These are phyloP conservation scores for Dinochytrium kinnereticum DNA, from an alignment of 371 early-diverging fungal genomes.

Conservation along the genomic window DNA sequence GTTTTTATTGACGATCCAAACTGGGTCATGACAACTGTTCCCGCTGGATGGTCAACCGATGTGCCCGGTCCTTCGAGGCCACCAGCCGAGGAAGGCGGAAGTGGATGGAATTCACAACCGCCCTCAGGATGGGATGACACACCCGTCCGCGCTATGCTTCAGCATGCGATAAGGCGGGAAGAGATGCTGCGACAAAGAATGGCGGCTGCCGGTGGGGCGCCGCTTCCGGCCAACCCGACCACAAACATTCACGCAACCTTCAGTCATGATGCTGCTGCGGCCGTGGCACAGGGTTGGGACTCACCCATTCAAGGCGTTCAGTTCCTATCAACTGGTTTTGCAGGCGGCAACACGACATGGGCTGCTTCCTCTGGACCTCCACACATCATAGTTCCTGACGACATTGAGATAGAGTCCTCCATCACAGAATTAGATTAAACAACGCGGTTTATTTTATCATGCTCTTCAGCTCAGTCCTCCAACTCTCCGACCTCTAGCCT, in stretches of 20 bases:
- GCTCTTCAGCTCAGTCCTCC: not conserved
- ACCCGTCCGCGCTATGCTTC: slow-evolving; percentile 7
- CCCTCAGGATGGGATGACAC: slow-evolving; percentile 10
- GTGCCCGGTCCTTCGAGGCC: not conserved
- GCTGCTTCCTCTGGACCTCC: too few species aligned
- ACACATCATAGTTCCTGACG: too few species aligned
- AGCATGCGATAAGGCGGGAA: slow-evolving; percentile 1
- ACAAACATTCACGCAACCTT: not conserved
- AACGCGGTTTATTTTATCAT: not conserved
- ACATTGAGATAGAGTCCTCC: too few species aligned
- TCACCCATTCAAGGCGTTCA: slow-evolving; percentile 11
- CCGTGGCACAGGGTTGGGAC: slow-evolving; percentile 1
- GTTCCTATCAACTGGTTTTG: slow-evolving; percentile 7
- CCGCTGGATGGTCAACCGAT: not conserved
- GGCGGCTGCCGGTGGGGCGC: not conserved
- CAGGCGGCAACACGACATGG: not conserved
- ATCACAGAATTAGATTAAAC: slow-evolving; percentile 4
- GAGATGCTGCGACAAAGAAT: not conserved
- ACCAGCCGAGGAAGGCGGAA: not conserved
- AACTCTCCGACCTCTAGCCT: slow-evolving; percentile 48
- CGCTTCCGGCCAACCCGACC: not conserved
- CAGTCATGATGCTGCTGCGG: not conserved
- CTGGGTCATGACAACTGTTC: slow-evolving; percentile 5
- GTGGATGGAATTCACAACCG: not conserved
- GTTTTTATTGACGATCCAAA: slow-evolving; percentile 18